Base-by-base conservation (phyloP, 768 basidiomycete species). In the Multifurca ochricompacta region DNA sequence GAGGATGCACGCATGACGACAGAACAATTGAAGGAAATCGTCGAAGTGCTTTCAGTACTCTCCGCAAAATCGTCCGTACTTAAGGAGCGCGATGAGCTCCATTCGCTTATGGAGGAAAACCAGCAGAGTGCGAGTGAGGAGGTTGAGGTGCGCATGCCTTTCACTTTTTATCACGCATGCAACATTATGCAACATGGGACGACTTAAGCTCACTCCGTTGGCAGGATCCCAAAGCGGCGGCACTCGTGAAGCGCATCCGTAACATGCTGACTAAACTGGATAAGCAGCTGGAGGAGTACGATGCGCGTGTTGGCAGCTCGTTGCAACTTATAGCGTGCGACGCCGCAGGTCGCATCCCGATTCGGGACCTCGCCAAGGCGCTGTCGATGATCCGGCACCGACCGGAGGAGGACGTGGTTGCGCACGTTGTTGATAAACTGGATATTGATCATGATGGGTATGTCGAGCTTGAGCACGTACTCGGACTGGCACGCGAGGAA, bases 251-350 rank as follows among this genome's bases (percentile, higher is more conserved):
- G 74, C 90, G 92, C 45, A 94, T 99, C 69, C 87, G 91, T 50
- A 78, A 81, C 21, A 97, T 98, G 92, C 79, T 99, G 43, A 91
- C 85, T 61, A 95, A 96, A 75, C 85, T 99, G 67, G 95, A 98
- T 72, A 68, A 76, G 31, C 96, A 98, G 66, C 78, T 98, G 13
- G 81, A 89, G 63, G 91, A 84, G 56, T 98, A 98, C 70, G 96
- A 99, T 68, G 74, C 76, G 39, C 86, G 87, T 54, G 90, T 94
- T 30, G 90, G 88, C 37, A 82, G 74, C 59, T 87, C 87, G 30
- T 74, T 92, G 48, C 88, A 92, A 69, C 81, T 90, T 77, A 91
- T 92, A 59, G 85, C 85, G 54, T 81, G 85, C 25, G 87, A 90
- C 62, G 77, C 85, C 0, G 87, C 91, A 63, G 96, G 96, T 46